These are phyloP conservation scores for Camellia japonica DNA, from an alignment of 148 eudicot species.

Conservation along the genomic window DNA sequence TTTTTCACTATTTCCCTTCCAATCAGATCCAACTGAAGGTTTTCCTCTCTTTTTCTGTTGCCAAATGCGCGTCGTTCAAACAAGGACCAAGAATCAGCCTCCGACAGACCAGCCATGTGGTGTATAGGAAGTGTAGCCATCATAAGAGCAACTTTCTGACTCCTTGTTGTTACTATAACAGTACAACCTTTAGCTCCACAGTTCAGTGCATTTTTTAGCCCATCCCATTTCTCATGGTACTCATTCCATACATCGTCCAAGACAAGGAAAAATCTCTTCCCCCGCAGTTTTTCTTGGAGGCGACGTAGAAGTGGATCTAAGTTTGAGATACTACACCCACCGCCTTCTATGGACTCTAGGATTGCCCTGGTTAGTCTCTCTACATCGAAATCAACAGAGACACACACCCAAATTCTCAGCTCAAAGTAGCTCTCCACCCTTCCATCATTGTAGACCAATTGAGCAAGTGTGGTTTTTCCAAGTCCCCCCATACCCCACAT, in stretches of 20 bases:
- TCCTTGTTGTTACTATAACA: slow-evolving; percentile 18
- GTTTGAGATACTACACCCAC: background rate
- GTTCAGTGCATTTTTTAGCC: background rate
- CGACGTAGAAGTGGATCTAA: background rate
- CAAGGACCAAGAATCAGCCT: slow-evolving; percentile 1
- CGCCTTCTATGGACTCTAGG: background rate
- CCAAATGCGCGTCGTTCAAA: background rate
- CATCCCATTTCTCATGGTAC: background rate
- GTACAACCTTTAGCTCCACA: background rate
- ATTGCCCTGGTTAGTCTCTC: background rate
- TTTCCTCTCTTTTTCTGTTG: background rate
- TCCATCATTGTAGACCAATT: no score
- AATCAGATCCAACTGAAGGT: background rate
- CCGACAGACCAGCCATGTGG: background rate
- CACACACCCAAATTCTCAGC: background rate
- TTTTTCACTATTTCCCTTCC: slow-evolving; percentile 8
- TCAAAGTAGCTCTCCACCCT: no score
- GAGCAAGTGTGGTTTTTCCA: no score
- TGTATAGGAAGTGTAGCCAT: background rate
- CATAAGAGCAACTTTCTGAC: background rate
- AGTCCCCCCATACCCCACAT: no score
- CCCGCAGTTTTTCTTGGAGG: background rate
- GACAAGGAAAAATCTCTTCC: slow-evolving; percentile 11
- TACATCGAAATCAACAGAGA: slow-evolving; percentile 3
- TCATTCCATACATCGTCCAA: slow-evolving; percentile 23